Conservation (phyloP, 2,329 filamentous ascomycete genomes). For the Botrytis hyacinthi region DNA sequence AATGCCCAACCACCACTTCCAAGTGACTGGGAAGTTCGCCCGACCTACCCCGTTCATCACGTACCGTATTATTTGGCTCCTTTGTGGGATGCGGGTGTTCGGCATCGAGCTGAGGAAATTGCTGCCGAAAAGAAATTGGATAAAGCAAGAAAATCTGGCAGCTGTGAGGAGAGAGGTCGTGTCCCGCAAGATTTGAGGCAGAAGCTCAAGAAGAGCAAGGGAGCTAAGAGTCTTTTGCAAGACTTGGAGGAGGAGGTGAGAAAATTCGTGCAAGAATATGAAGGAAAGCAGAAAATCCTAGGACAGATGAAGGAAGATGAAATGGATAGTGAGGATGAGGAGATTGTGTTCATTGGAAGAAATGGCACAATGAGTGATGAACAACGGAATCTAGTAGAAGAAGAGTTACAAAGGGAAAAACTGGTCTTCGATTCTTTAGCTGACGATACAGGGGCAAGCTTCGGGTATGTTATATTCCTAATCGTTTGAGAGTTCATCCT, state of each 20-base stretch:
- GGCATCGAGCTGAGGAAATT: slow-evolving; percentile 51
- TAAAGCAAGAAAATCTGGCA: slow-evolving; percentile 32
- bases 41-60: slow-evolving; percentile 73
- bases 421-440: slow-evolving; percentile 79
- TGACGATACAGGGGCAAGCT: slow-evolving; percentile 72
- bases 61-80: slow-evolving; percentile 89
- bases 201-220: slow-evolving; percentile 73
- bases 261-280: slow-evolving; percentile 65
- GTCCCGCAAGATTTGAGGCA: slow-evolving; percentile 79
- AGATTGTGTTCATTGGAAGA: slow-evolving; percentile 85
- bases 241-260: slow-evolving; percentile 83
- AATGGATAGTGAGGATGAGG: slow-evolving; percentile 66
- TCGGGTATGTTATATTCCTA: slow-evolving; percentile 56
- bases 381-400: slow-evolving; percentile 51
- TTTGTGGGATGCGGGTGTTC: slow-evolving; percentile 70
- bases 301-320: slow-evolving; percentile 31
- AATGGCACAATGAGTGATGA: slow-evolving; percentile 57
- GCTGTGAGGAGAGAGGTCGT: slow-evolving; percentile 47
- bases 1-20: slow-evolving; percentile 79
- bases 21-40: slow-evolving; percentile 77
- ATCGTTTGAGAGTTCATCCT: slow-evolving; percentile 25
- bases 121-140: slow-evolving; percentile 43
- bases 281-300: slow-evolving; percentile 40
- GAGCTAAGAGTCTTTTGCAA: slow-evolving; percentile 76
- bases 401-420: slow-evolving; percentile 58